Evolutionary conservation across 2,329 filamentous ascomycete species (phyloP), one percentile per base, ranked within the genome.

Genomic region (Elsinoe australis): DNA sequence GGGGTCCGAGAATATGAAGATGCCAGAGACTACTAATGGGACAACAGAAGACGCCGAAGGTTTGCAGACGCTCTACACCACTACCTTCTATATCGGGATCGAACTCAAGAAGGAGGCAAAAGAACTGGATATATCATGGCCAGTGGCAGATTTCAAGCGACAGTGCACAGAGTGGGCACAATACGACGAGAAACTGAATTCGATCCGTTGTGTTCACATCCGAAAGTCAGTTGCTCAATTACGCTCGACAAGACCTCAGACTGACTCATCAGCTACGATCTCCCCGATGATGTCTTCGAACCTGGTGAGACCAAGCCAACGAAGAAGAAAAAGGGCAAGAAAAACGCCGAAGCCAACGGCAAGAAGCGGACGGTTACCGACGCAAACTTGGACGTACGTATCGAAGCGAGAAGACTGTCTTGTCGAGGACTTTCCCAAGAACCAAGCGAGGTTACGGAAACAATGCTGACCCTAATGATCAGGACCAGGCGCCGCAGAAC

Each of bases 51-150:
- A 64, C 65, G 32, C 59, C 21, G 64, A 69, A 19, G 66, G 69
- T 52, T 65, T 68, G 26, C 66, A 68, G 47, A 74, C 71, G 36
- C 68, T 96, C 21, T 94, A 86, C 63, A 96, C 90, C 0, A 88
- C 87, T 18, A 95, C 89, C 1, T 90, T 89, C 64, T 98, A 96
- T 62, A 87, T 98, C 60, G 92, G 92, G 28, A 74, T 96, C 39
- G 84, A 90, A 58, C 69, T 95, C 49, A 74, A 75, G 29, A 51
- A 64, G 80, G 82, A 76, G 50, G 76, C 79, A 52, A 86, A 82
- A 69, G 78, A 78, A 35, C 75, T 89, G 44, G 85, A 90, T 64
- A 77, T 90, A 18, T 85, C 89, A 15, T 83, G 78, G 58, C 83
- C 92, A 57, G 88, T 94, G 21, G 77, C 84, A 47, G 81, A 87